Evolutionary conservation across 345 rosid genomes (phyloP), one percentile per base, ranked within the genome.

Genomic region (Citrus medica): DNA sequence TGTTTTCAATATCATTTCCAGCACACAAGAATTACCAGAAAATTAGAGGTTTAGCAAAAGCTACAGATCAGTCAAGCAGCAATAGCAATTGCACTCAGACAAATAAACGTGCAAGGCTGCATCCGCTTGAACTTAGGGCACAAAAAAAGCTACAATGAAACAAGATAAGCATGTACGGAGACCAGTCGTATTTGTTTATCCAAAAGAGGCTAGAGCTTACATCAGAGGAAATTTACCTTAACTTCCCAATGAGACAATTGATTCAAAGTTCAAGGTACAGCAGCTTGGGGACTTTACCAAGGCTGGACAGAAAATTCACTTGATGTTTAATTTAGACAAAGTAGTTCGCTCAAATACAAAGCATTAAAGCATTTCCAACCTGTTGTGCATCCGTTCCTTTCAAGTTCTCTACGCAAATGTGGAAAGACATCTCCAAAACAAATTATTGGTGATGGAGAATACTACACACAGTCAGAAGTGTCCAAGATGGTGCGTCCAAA

Each of bases 351-450:
- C 21, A 68, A 8, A 33, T 6, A 33, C 8, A 40, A 14, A 10
- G 32, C 71, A 68, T 68, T 68, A 10, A n/a, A 38, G 71, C 32
- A n/a, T 24, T n/a, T 51, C 71, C 71, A 68, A 40, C 71, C 9
- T n/a, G 17, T 68, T 38, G 30, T 1, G 32, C 3, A 9, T 9
- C 42, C n/a, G n/a, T 68, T 38, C 71, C 21, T n/a, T 68, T 68
- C 30, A 68, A 40, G 32, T 40, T 40, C 22, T 6, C 22, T 65
- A 33, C 17, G 9, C 24, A 65, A 65, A 32, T 7, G 12, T 2
- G 24, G 25, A 65, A 65, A 65, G 69, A 65, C 21, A 19, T 32
- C n/a, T 30, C n/a, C 35, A 33, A 33, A 17, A 33, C 1, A 33
- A 65, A 65, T 65, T 65, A 33, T 0, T 33, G 22, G 3, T 0